A percentile compares a stretch with the other conserved stretches of the same genome.
Evolutionary conservation across 2,329 filamentous ascomycete genomes (phyloP).

Genomic region (Tolypocladium ovalisporum): DNA sequence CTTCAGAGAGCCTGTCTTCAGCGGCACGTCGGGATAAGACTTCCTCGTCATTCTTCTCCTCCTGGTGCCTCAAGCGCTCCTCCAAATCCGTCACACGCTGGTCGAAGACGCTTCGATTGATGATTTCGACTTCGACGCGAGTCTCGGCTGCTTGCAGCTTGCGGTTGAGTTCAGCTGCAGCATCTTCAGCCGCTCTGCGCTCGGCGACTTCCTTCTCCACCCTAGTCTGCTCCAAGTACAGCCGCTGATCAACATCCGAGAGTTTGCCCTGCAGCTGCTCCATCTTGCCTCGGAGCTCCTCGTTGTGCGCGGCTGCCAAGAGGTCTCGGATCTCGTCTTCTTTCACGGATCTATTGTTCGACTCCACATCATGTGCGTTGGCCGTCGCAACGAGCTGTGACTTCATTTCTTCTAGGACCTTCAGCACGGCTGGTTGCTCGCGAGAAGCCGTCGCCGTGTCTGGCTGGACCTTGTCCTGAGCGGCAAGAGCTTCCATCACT

Average conservation of each 20-base stretch:
- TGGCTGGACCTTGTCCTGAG: conserved; percentile 35
- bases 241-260: conserved; percentile 46
- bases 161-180: conserved; percentile 39
- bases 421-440: conserved; percentile 44
- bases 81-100: conserved; percentile 59
- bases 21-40: conserved; percentile 51
- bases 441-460: conserved; percentile 14
- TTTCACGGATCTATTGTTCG: conserved; percentile 38
- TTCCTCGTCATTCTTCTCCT: conserved; percentile 54
- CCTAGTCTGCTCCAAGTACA: conserved; percentile 35
- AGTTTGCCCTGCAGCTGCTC: conserved; percentile 50
- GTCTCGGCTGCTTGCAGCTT: conserved; percentile 47
- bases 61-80: conserved; percentile 52
- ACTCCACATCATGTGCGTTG: conserved; percentile 20
- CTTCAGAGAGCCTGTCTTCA: conserved; percentile 62
- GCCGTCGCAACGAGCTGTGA: conserved; percentile 26
- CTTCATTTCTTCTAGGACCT: conserved; percentile 56
- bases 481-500: conserved; percentile 61
- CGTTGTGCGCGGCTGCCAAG: conserved; percentile 35
- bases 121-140: conserved; percentile 48
- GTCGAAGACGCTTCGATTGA: conserved; percentile 47
- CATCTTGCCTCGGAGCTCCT: conserved; percentile 41
- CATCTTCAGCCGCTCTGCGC: conserved; percentile 42
- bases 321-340: conserved; percentile 34
- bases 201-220: conserved; percentile 36